phyloP scores from a whole-genome alignment of 139 green algal species.

The Auxenochlorella pyrenoidosa region DNA sequence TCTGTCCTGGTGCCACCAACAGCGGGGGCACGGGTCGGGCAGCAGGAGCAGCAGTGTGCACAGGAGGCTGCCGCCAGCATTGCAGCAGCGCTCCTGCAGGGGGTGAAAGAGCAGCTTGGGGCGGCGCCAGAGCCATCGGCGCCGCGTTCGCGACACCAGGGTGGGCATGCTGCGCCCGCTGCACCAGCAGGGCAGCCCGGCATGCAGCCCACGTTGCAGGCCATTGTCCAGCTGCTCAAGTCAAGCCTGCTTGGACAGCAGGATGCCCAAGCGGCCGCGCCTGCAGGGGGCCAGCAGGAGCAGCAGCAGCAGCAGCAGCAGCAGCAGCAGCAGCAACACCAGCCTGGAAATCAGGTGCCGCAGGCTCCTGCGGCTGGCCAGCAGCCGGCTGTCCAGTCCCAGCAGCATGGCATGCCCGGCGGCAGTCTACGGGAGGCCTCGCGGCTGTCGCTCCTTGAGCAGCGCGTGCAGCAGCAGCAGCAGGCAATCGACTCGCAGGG shows the following conservation, averaged over 20 bases:
- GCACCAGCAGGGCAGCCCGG: neutral
- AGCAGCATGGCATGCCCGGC: too few relatives aligned
- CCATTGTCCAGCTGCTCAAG: neutral
- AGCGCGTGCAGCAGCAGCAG: neutral
- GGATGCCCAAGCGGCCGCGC: neutral
- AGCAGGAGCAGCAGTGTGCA: neutral
- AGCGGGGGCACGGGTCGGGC: neutral
- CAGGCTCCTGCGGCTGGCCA: neutral
- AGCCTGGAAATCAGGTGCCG: neutral
- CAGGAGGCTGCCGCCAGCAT: neutral
- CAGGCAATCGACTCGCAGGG: neutral
- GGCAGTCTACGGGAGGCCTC: too few relatives aligned
- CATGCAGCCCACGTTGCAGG: neutral
- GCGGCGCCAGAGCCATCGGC: neutral
- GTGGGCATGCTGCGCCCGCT: neutral
- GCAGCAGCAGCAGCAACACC: neutral
- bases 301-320: neutral
- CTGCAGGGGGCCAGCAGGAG: neutral
- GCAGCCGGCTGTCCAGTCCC: too few relatives aligned
- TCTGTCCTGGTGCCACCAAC: neutral
- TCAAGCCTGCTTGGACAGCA: neutral
- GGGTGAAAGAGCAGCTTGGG: neutral
- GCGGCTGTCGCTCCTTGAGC: too few relatives aligned
- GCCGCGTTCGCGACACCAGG: neutral
- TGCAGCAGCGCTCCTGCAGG: neutral